These are phyloP conservation scores for Venturia aucupariae DNA, from an alignment of 2,329 filamentous ascomycete species.

Conservation along the genomic window DNA sequence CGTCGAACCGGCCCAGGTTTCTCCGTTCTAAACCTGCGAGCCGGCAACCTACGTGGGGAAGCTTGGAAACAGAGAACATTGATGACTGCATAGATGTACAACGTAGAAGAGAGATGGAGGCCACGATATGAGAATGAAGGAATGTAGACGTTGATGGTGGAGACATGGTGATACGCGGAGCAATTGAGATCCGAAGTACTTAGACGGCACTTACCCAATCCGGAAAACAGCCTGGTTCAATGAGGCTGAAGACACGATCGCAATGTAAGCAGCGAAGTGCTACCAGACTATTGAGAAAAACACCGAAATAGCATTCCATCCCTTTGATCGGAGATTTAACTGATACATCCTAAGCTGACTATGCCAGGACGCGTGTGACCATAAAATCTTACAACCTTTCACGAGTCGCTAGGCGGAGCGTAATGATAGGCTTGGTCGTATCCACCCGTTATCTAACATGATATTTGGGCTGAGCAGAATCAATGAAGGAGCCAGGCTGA, in stretches of 20 bases:
- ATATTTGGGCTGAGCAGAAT: no score
- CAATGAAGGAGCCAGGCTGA: not conserved
- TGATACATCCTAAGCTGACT: no score
- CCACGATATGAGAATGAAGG: no score
- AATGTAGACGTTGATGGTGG: not conserved
- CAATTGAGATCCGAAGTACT: not conserved
- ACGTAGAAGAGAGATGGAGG: not conserved
- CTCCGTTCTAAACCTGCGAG: not conserved
- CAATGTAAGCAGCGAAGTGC: not conserved
- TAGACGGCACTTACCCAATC: not conserved
- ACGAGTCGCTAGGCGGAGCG: no score
- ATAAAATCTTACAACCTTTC: no score
- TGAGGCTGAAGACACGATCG: not conserved
- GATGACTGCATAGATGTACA: not conserved
- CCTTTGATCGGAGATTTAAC: no score
- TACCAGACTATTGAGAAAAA: not conserved
- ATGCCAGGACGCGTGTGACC: no score
- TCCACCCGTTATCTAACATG: no score
- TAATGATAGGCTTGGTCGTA: no score
- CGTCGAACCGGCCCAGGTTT: not conserved
- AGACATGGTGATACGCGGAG: not conserved
- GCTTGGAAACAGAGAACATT: not conserved
- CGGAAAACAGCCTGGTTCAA: not conserved
- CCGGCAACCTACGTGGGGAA: not conserved
- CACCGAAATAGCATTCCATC: no score